These are phyloP conservation scores for Penicillium egyptiacum DNA, from an alignment of 495 filamentous ascomycete species.

Conservation along the genomic window DNA sequence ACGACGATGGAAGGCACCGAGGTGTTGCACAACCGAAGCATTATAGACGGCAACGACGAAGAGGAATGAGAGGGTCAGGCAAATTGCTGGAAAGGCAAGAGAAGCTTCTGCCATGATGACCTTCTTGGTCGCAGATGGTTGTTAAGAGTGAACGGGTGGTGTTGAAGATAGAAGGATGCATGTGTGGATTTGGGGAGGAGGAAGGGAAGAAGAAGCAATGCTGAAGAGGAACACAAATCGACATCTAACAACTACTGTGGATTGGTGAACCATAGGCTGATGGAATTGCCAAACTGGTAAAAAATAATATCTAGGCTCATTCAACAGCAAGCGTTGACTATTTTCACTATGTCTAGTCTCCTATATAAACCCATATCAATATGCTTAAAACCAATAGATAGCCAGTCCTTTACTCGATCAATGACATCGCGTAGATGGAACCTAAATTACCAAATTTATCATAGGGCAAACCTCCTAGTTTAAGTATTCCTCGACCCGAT, in stretches of 20 bases:
- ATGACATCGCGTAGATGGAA: not conserved
- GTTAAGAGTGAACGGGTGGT: not conserved
- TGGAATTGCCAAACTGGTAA: not conserved
- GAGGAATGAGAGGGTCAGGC: conserved; percentile 21
- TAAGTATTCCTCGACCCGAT: not conserved
- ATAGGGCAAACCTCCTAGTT: not conserved
- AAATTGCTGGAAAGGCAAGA: conserved; percentile 16
- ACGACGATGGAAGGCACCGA: not conserved
- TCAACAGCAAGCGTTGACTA: not conserved
- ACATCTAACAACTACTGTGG: not conserved
- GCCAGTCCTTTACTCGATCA: not conserved
- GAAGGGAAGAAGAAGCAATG: not conserved
- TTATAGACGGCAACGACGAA: conserved; percentile 17
- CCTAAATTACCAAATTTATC: not conserved
- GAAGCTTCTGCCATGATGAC: conserved; percentile 13
- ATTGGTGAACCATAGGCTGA: not conserved
- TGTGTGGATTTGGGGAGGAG: not conserved
- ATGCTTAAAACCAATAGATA: not conserved
- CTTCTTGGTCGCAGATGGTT: not conserved
- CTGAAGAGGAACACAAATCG: not conserved
- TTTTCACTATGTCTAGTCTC: not conserved
- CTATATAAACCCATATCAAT: not conserved
- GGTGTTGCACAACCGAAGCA: conserved; percentile 1
- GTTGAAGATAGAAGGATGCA: not conserved
- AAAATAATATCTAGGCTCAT: not conserved